Percentiles rank a stretch among this genome's conserved stretches.
Evolutionary conservation across 768 basidiomycete species (phyloP).

Genomic region (Termitomyces heimii): DNA sequence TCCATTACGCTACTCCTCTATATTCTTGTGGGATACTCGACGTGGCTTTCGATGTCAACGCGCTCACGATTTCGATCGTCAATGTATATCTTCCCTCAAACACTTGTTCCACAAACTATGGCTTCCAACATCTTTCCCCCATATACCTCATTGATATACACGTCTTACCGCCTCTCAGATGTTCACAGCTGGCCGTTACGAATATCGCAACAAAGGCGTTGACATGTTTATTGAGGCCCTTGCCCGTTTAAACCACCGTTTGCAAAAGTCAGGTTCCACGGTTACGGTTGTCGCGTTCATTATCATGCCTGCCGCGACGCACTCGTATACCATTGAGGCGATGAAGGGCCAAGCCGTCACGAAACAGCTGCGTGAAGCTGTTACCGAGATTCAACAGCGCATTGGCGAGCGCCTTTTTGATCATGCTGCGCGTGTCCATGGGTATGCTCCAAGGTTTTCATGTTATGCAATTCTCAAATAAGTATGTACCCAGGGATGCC

Average conservation of each 20-base stretch:
- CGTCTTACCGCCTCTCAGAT: constrained; percentile 43
- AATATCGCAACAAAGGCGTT: constrained; percentile 98
- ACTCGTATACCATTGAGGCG: constrained; percentile 96
- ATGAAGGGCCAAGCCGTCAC: constrained; percentile 96
- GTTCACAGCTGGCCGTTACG: constrained; percentile 99
- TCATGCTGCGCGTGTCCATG: constrained; percentile 87
- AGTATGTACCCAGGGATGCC: constrained; percentile 50
- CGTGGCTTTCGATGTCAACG: background rate
- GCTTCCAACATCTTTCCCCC: background rate
- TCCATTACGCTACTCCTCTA: background rate
- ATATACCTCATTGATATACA: background rate
- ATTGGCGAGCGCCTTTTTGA: constrained; percentile 92
- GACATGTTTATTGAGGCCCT: constrained; percentile 99
- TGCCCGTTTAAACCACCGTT: constrained; percentile 63
- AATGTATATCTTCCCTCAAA: background rate
- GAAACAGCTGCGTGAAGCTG: constrained; percentile 93
- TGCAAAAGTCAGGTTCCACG: constrained; percentile 55
- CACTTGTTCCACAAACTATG: background rate
- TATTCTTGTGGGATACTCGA: background rate
- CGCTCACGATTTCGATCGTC: background rate
- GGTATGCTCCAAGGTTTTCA: constrained; percentile 40
- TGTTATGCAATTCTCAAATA: background rate
- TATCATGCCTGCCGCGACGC: constrained; percentile 95
- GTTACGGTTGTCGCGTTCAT: constrained; percentile 96
- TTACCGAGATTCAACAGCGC: constrained; percentile 91